Evolutionary conservation across 176 grass and related monocot species (phyloP).

Genomic region (Areca catechu): DNA sequence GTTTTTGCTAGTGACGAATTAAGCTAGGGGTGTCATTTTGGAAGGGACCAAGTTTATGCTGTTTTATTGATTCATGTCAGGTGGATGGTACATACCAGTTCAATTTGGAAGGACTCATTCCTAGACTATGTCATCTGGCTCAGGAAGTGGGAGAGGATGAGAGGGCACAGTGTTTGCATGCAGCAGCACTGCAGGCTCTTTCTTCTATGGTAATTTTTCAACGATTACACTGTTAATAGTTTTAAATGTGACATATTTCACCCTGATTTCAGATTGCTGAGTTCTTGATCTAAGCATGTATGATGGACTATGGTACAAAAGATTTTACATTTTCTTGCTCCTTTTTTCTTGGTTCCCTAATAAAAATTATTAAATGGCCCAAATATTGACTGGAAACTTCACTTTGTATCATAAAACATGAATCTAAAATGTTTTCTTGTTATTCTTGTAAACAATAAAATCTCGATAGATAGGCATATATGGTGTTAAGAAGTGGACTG

Average conservation of each 20-base stretch:
- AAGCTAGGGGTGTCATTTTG: background rate
- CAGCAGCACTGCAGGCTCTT: slow-evolving; percentile 69
- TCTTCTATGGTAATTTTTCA: slow-evolving; percentile 65
- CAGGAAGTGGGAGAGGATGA: slow-evolving; percentile 84
- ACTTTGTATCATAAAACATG: no score
- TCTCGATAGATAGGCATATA: no score
- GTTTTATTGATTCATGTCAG: slow-evolving; percentile 26
- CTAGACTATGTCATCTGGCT: slow-evolving; percentile 75
- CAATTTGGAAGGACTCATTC: slow-evolving; percentile 89
- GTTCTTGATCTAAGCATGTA: background rate
- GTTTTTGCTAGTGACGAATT: background rate
- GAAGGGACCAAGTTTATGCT: slow-evolving; percentile 1
- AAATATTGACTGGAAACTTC: no score
- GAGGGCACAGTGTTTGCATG: slow-evolving; percentile 27
- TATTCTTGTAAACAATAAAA: no score
- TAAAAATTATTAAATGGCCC: no score
- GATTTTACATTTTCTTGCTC: no score
- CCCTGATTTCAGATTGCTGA: slow-evolving; percentile 11
- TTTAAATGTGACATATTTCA: slow-evolving; percentile 19
- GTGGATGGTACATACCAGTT: slow-evolving; percentile 96
- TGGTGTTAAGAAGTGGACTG: no score
- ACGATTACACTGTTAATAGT: background rate
- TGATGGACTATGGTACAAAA: no score
- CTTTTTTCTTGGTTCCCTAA: no score
- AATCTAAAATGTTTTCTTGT: no score